Conservation (phyloP, 1,139 yeast genomes). For the Saccharomyces hybrid region DNA sequence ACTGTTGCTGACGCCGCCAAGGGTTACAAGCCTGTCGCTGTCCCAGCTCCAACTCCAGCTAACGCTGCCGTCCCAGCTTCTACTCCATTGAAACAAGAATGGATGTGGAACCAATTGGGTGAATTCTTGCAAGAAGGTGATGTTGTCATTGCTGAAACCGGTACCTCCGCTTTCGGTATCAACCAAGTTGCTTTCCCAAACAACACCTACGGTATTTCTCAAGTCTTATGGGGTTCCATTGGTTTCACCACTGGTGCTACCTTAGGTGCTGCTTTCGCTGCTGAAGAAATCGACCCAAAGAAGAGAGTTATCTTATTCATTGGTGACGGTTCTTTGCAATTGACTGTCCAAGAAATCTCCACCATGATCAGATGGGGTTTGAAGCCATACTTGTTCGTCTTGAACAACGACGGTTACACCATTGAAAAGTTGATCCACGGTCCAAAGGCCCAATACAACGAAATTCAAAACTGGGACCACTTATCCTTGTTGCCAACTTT, state of each 20-base stretch:
- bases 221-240: conserved; percentile 86
- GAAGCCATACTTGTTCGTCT: conserved; percentile 72
- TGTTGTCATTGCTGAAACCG: conserved; percentile 76
- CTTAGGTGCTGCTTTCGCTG: conserved; percentile 79
- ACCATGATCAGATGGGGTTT: conserved; percentile 75
- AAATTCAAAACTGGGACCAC: conserved; percentile 80
- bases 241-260: conserved; percentile 84
- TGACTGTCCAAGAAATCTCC: conserved; percentile 81
- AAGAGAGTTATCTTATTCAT: conserved; percentile 74
- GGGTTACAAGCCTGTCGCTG: conserved; percentile 40
- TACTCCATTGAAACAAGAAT: conserved; percentile 57
- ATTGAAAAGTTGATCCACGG: conserved; percentile 87
- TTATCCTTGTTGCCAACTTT: conserved; percentile 59
- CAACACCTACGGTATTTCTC: conserved; percentile 69
- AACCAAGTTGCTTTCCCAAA: conserved; percentile 72
- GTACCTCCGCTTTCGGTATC: conserved; percentile 85
- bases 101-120: conserved; percentile 73
- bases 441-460: conserved; percentile 64
- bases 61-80: conserved; percentile 38
- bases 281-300: conserved; percentile 59
- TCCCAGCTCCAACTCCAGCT: conserved; percentile 41
- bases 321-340: conserved; percentile 87
- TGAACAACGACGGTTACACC: conserved; percentile 84
- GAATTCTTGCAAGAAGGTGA: conserved; percentile 75
- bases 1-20: conserved; percentile 35